These are phyloP conservation scores for Colletotrichum gloeosporioides DNA, from an alignment of 2,329 filamentous ascomycete species.

Conservation along the genomic window DNA sequence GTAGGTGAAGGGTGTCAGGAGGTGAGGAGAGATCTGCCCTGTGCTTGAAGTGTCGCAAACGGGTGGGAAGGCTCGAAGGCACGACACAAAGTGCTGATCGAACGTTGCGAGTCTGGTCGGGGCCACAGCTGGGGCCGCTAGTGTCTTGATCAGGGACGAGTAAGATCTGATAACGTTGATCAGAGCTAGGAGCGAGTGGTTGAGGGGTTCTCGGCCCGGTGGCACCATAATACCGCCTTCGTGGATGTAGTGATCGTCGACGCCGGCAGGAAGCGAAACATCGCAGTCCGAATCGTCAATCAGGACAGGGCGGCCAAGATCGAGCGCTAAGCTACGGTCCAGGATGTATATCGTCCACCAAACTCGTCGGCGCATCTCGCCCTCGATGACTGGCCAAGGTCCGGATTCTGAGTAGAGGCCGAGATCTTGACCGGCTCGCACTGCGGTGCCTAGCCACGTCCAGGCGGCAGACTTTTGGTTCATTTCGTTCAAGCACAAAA, in stretches of 20 bases:
- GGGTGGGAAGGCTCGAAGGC: slow-evolving; percentile 76
- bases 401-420: slow-evolving; percentile 80
- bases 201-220: slow-evolving; percentile 59
- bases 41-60: slow-evolving; percentile 72
- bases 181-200: slow-evolving; percentile 76
- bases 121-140: slow-evolving; percentile 72
- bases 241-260: slow-evolving; percentile 81
- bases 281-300: slow-evolving; percentile 93
- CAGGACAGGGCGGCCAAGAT: slow-evolving; percentile 79
- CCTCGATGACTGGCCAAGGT: slow-evolving; percentile 76
- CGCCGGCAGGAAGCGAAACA: slow-evolving; percentile 76
- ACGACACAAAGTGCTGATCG: slow-evolving; percentile 80
- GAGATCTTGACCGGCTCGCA: slow-evolving; percentile 83
- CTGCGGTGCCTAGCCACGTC: slow-evolving; percentile 82
- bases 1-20: slow-evolving; percentile 76
- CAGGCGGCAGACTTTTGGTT: slow-evolving; percentile 87
- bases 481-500: slow-evolving; percentile 82
- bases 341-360: slow-evolving; percentile 96
- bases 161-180: slow-evolving; percentile 85
- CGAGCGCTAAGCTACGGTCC: slow-evolving; percentile 81
- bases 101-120: slow-evolving; percentile 75
- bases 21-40: slow-evolving; percentile 73
- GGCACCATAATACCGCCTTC: slow-evolving; percentile 59
- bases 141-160: slow-evolving; percentile 72
- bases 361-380: slow-evolving; percentile 83